Evolutionary conservation across 1,284 basidiomycete species (phyloP).

Genomic region (Heterobasidion parviporum): DNA sequence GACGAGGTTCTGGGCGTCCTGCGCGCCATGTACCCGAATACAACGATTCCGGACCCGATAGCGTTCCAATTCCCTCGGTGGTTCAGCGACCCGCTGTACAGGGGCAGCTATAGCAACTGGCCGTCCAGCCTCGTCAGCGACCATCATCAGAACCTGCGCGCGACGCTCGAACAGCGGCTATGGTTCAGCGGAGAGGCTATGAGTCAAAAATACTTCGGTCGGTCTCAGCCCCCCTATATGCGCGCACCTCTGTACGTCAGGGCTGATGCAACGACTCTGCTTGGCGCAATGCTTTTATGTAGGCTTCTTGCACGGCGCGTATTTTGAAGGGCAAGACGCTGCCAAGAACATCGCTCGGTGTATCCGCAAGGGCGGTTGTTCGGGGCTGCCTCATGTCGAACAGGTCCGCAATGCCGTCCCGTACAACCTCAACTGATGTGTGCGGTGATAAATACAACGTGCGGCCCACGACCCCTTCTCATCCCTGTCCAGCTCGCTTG

Average conservation of each 20-base stretch:
- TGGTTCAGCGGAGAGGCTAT: conserved; percentile 1
- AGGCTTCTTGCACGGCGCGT: conserved; percentile 30
- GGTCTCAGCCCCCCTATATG: conserved; percentile 25
- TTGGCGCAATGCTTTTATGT: conserved; percentile 22
- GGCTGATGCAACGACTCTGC: conserved; percentile 45
- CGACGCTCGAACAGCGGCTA: conserved; percentile 21
- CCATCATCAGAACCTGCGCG: conserved; percentile 49
- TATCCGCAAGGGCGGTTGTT: neutral
- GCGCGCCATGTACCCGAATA: conserved; percentile 41
- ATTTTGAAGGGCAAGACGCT: conserved; percentile 22
- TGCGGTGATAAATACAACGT: neutral
- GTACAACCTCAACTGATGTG: conserved; percentile 14
- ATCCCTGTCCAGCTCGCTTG: too few species aligned
- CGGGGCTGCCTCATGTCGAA: neutral
- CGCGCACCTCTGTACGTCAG: conserved; percentile 37
- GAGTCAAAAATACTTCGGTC: conserved; percentile 18
- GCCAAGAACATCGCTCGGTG: conserved; percentile 5
- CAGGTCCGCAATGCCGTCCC: neutral
- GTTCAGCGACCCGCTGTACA: conserved; percentile 39
- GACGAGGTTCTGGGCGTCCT: conserved; percentile 48
- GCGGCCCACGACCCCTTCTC: neutral
- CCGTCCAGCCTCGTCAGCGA: conserved; percentile 44
- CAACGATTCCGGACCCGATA: conserved; percentile 27
- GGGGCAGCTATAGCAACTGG: conserved; percentile 57
- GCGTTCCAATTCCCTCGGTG: conserved; percentile 44